Conservation (phyloP, 2,329 filamentous ascomycete genomes). For the Sphaerulina musiva region DNA sequence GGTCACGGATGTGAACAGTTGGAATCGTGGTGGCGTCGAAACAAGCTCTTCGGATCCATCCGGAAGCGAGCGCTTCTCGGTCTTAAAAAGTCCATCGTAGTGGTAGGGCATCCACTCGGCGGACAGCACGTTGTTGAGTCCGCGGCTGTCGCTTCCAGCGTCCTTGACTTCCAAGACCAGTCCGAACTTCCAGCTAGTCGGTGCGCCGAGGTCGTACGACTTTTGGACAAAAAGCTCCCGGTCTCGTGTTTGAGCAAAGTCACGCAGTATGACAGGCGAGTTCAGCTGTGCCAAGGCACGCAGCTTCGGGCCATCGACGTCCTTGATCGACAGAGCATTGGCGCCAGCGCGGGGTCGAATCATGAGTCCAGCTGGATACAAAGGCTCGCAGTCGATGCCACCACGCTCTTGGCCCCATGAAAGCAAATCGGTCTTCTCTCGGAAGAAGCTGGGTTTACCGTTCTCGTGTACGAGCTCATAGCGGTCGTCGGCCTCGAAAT, state of each 20-base stretch:
- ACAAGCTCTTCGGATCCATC: slow-evolving; percentile 10
- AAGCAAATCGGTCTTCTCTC: slow-evolving; percentile 10
- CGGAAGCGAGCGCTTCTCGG: slow-evolving; percentile 1
- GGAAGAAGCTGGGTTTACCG: slow-evolving; percentile 13
- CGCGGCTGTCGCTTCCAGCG: slow-evolving; percentile 5
- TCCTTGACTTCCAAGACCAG: slow-evolving; percentile 16
- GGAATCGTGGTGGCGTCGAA: slow-evolving; percentile 12
- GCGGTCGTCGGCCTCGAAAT: slow-evolving; percentile 13
- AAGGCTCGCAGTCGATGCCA: slow-evolving; percentile 10
- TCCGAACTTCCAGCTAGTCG: slow-evolving; percentile 14
- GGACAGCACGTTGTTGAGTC: slow-evolving; percentile 13
- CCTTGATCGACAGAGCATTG: slow-evolving; percentile 3
- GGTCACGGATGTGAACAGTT: slow-evolving; percentile 12
- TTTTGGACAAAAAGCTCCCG: slow-evolving; percentile 12
- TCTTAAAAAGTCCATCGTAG: slow-evolving; percentile 16
- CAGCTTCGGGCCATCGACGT: slow-evolving; percentile 10
- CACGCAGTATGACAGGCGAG: slow-evolving; percentile 13
- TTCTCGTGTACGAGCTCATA: slow-evolving; percentile 12
- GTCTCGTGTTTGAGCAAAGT: slow-evolving; percentile 9
- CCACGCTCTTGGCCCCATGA: slow-evolving; percentile 8
- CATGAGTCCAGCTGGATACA: slow-evolving; percentile 12
- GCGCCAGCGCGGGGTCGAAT: slow-evolving; percentile 7
- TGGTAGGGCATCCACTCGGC: slow-evolving; percentile 17
- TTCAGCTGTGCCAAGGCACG: slow-evolving; percentile 13
- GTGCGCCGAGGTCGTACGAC: slow-evolving; percentile 6